A percentile compares a stretch with the other conserved stretches of the same genome.
These are phyloP conservation scores for Candida loeiensis DNA, from an alignment of 805 yeast species.

Conservation along the genomic window DNA sequence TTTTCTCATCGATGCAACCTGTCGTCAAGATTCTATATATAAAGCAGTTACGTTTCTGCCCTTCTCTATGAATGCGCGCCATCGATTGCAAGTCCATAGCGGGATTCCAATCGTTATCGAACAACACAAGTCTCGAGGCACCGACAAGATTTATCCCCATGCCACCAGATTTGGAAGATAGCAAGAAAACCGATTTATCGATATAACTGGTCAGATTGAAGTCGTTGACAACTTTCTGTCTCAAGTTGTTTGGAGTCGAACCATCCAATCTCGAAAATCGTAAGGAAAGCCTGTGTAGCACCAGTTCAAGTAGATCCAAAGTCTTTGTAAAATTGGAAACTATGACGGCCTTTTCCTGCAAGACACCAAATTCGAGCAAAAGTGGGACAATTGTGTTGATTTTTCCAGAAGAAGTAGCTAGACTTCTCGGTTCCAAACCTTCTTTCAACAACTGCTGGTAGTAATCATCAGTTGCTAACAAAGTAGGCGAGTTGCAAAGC, in stretches of 20 bases:
- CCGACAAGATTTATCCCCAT: slow-evolving; percentile 88
- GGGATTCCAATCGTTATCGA: slow-evolving; percentile 98
- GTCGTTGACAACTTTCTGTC: slow-evolving; percentile 62
- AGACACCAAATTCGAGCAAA: slow-evolving; percentile 43
- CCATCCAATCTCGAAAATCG: slow-evolving; percentile 76
- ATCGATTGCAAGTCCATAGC: slow-evolving; percentile 88
- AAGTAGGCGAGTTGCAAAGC: slow-evolving; percentile 76
- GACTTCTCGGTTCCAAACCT: slow-evolving; percentile 12
- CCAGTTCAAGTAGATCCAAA: slow-evolving; percentile 65
- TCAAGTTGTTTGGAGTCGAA: slow-evolving; percentile 60
- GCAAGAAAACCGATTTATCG: slow-evolving; percentile 58
- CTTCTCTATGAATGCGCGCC: slow-evolving; percentile 94
- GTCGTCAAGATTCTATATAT: slow-evolving; percentile 82
- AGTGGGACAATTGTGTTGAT: slow-evolving; percentile 56
- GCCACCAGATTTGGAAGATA: slow-evolving; percentile 93
- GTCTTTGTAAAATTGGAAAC: slow-evolving; percentile 89
- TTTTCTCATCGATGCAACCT: slow-evolving; percentile 92
- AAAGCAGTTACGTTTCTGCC: slow-evolving; percentile 74
- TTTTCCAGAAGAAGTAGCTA: slow-evolving; percentile 49
- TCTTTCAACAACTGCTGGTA: slow-evolving; percentile 20
- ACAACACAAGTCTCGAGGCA: slow-evolving; percentile 77
- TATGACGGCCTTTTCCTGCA: slow-evolving; percentile 71
- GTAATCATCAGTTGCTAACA: slow-evolving; percentile 50
- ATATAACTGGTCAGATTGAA: slow-evolving; percentile 53
- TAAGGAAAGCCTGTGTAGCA: slow-evolving; percentile 48